These are phyloP conservation scores for Lachnellula hyalina DNA, from an alignment of 2,329 filamentous ascomycete species.

Conservation along the genomic window DNA sequence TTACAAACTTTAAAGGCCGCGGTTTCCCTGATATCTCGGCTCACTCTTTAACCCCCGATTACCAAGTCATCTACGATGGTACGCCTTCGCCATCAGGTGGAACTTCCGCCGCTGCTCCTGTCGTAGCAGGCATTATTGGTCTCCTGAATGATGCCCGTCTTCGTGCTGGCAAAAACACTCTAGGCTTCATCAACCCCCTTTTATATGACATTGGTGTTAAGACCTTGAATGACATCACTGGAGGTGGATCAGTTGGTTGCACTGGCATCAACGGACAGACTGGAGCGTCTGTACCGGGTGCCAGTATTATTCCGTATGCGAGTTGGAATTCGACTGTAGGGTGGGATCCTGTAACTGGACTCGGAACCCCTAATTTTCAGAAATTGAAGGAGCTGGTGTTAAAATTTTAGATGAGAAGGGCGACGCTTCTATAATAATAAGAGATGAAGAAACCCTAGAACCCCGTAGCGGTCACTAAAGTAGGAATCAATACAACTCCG, in stretches of 20 bases:
- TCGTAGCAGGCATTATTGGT: conserved; percentile 52
- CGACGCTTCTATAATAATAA: neutral
- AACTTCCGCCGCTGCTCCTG: conserved; percentile 46
- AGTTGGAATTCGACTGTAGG: conserved; percentile 38
- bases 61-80: conserved; percentile 40
- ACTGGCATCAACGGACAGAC: conserved; percentile 25
- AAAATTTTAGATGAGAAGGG: neutral
- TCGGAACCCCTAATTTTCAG: conserved; percentile 42
- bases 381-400: conserved; percentile 29
- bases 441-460: too few relatives aligned
- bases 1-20: conserved; percentile 43
- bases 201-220: conserved; percentile 45
- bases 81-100: conserved; percentile 27
- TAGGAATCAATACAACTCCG: too few relatives aligned
- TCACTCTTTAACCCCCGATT: conserved; percentile 40
- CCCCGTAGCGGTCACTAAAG: too few relatives aligned
- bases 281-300: conserved; percentile 11
- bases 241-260: conserved; percentile 34
- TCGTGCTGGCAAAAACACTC: conserved; percentile 37
- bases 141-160: conserved; percentile 59
- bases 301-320: conserved; percentile 29
- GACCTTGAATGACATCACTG: conserved; percentile 43
- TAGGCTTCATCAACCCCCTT: conserved; percentile 58
- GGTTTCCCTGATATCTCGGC: conserved; percentile 50
- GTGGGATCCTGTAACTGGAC: conserved; percentile 45